Conservation (phyloP, 192 early-diverging fungal genomes). For the Gaertneriomyces semiglobifer region DNA sequence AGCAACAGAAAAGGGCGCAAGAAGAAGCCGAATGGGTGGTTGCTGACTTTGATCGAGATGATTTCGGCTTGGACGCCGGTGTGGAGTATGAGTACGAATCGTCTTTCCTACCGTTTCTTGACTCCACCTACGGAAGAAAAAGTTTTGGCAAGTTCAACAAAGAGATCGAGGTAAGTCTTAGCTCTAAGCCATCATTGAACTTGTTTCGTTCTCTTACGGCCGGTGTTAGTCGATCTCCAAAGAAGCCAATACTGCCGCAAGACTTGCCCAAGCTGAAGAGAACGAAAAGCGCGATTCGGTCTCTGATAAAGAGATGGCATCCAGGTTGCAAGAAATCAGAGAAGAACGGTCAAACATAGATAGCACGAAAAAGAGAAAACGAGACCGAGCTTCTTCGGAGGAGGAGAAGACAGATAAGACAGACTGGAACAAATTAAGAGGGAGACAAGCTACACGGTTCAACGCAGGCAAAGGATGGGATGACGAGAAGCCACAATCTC, state of each 20-base stretch:
- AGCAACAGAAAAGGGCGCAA: slow-evolving; percentile 11
- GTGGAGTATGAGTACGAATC: slow-evolving; percentile 18
- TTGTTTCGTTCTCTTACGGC: background rate
- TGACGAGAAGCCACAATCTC: background rate
- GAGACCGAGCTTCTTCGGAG: background rate
- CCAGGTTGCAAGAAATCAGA: slow-evolving; percentile 5
- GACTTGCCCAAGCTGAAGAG: slow-evolving; percentile 6
- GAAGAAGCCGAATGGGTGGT: slow-evolving; percentile 25
- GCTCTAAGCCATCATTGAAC: background rate
- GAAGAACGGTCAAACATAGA: background rate
- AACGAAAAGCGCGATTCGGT: slow-evolving; percentile 19
- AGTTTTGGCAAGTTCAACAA: slow-evolving; percentile 20
- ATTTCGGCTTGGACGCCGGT: slow-evolving; percentile 1
- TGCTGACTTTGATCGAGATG: slow-evolving; percentile 12
- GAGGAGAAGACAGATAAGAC: background rate
- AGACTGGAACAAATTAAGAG: background rate
- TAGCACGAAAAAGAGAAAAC: background rate
- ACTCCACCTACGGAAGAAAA: slow-evolving; percentile 10
- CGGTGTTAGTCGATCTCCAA: background rate
- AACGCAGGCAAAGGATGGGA: background rate
- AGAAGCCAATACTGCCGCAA: background rate
- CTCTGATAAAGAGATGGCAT: slow-evolving; percentile 10
- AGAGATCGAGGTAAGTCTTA: slow-evolving; percentile 13
- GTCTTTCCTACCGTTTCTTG: slow-evolving; percentile 12
- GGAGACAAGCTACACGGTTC: slow-evolving; percentile 1